Base-by-base conservation (phyloP, 1,284 basidiomycete species). In the Ganoderma multipileum region DNA sequence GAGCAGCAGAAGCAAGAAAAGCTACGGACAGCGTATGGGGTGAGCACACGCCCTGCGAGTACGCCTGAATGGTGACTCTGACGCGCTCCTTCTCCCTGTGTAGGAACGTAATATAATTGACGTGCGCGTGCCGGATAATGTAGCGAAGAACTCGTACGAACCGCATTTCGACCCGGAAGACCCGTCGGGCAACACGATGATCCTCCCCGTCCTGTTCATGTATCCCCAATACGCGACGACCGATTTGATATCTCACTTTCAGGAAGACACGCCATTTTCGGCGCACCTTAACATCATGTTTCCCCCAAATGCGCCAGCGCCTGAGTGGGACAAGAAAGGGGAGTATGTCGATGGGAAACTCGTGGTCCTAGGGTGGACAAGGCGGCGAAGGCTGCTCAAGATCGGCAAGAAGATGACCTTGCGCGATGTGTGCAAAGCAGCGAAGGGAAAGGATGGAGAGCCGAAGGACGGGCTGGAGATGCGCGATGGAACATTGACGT, bases 221-320 rank as follows among this genome's bases (percentile, higher is more conserved):
- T 98, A 99, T 79, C 98, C 98, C 1, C 91, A 95, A 79, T 85
- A 97, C 76, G 88, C 91, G 38, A 95, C 90, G 30, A 94, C 95
- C 61, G 97, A 99, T 81, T 86, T 97, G 68, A 94, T 98, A 74
- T 86, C 92, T 16, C 86, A 92, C 66, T 98, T 96, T 81, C 87
- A 92, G 75, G 96, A 98, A 79, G 88, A 93, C 72, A 92, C 94
- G 0, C 87, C 95, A 1, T 94, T 99, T 76, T 85, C 87, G 8
- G 88, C 89, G 47, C 94, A 98, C 74, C 84, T 99, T 8, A 84
- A 86, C 18, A 83, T 85, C 67, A 97, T 97, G 90, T 98, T 97
- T 81, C 95, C 92, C 0, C 87, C 88, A 11, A 76, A 86, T 50
- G 86, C 83, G 3, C 84, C 88, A 30, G 80, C 86, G 61, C 89